A percentile compares a stretch with the other conserved stretches of the same genome.
phyloP scores from a whole-genome alignment of 805 yeast species.

The Monosporozyma aerobia region DNA sequence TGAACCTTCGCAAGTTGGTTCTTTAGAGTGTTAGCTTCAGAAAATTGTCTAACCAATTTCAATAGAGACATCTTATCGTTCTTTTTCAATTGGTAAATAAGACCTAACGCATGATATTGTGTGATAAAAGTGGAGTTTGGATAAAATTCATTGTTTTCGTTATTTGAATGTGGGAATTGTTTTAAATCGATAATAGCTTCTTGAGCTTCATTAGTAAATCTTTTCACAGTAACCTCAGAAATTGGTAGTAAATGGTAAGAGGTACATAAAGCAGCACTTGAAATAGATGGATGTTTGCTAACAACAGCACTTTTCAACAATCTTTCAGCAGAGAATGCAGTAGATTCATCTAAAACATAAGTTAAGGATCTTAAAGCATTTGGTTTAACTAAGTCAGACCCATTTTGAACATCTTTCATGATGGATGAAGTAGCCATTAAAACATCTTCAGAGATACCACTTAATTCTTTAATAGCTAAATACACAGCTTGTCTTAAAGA shows the following conservation, averaged over 20 bases:
- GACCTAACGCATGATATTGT: constrained; percentile 93
- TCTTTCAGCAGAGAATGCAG: constrained; percentile 90
- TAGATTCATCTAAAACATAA: constrained; percentile 79
- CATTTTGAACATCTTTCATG: constrained; percentile 94
- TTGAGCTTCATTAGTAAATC: constrained; percentile 90
- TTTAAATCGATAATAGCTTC: constrained; percentile 59
- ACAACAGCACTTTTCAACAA: constrained; percentile 87
- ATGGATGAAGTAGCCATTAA: constrained; percentile 96
- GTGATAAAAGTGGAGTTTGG: constrained; percentile 72
- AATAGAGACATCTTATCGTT: constrained; percentile 91
- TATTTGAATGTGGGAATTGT: constrained; percentile 19
- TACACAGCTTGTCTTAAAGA: constrained; percentile 88
- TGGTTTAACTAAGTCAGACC: constrained; percentile 79
- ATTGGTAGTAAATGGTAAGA: constrained; percentile 85
- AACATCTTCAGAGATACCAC: constrained; percentile 77
- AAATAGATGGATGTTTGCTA: constrained; percentile 75
- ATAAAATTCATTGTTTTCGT: constrained; percentile 34
- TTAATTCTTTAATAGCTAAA: constrained; percentile 85
- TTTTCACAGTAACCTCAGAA: constrained; percentile 82
- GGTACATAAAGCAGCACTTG: constrained; percentile 90
- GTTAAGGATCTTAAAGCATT: constrained; percentile 89
- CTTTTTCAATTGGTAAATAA: constrained; percentile 76
- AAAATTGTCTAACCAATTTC: constrained; percentile 76
- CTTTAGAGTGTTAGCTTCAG: constrained; percentile 52
- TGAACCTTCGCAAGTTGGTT: constrained; percentile 80